A percentile compares a stretch with the other conserved stretches of the same genome.
Evolutionary conservation across 192 early-diverging fungal genomes (phyloP).

Genomic region (Mycoemilia scoparia): DNA sequence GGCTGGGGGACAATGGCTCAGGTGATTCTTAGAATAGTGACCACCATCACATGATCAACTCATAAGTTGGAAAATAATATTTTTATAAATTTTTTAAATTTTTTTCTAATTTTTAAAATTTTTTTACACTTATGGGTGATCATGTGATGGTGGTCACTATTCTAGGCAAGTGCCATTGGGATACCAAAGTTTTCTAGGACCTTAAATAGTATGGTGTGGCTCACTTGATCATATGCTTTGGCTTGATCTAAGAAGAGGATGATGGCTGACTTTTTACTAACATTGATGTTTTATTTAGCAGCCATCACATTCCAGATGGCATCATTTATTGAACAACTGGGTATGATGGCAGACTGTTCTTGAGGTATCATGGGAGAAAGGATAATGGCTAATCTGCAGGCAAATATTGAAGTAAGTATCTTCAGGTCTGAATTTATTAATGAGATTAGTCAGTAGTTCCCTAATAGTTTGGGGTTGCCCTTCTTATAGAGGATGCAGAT

Average conservation of each 20-base stretch:
- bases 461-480: background rate
- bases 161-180: too few relatives aligned
- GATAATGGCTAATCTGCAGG: background rate
- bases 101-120: too few relatives aligned
- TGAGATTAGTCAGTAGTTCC: slow-evolving; percentile 2
- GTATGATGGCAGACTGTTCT: slow-evolving; percentile 7
- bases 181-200: slow-evolving; percentile 1
- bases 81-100: too few relatives aligned
- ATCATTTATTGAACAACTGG: slow-evolving; percentile 1
- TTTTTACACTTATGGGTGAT: too few relatives aligned
- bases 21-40: too few relatives aligned
- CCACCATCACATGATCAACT: too few relatives aligned
- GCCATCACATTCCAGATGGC: slow-evolving; percentile 6
- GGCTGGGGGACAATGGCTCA: too few relatives aligned
- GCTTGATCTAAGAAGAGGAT: slow-evolving; percentile 8
- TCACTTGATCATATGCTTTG: slow-evolving; percentile 4
- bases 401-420: slow-evolving; percentile 1
- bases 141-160: too few relatives aligned
- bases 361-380: background rate
- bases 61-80: too few relatives aligned
- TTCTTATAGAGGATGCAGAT: slow-evolving; percentile 4
- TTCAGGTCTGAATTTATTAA: slow-evolving; percentile 6
- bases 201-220: slow-evolving; percentile 4
- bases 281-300: background rate
- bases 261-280: background rate